Evolutionary conservation across 2,329 filamentous ascomycete species (phyloP).

Genomic region (Arthrobotrys sphaeroides): DNA sequence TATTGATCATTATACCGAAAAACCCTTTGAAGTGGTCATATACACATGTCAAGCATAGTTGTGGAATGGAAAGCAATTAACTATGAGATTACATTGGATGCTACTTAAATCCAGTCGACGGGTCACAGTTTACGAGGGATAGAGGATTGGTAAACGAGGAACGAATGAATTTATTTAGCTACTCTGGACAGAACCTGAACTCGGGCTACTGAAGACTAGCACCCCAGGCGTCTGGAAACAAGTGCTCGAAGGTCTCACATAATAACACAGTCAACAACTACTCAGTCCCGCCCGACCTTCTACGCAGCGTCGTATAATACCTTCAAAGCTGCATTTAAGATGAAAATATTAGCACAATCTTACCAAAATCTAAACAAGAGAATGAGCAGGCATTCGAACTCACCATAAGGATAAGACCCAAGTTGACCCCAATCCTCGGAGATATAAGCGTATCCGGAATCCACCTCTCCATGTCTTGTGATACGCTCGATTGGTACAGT

Average conservation of each 20-base stretch:
- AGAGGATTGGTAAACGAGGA: background rate
- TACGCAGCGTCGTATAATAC: slow-evolving; percentile 34
- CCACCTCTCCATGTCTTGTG: slow-evolving; percentile 18
- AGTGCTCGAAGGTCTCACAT: background rate
- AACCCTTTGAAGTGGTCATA: background rate
- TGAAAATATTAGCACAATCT: slow-evolving; percentile 2
- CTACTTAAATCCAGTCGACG: too few species aligned
- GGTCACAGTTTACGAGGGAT: background rate
- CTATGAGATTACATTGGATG: background rate
- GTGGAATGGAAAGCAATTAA: slow-evolving; percentile 8
- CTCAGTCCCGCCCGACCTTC: background rate
- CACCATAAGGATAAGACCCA: slow-evolving; percentile 43
- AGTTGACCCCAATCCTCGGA: slow-evolving; percentile 52
- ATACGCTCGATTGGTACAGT: slow-evolving; percentile 63
- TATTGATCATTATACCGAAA: background rate
- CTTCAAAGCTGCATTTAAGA: slow-evolving; percentile 39
- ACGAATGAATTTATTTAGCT: slow-evolving; percentile 8
- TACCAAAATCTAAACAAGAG: background rate
- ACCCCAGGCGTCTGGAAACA: too few species aligned
- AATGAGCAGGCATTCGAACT: background rate
- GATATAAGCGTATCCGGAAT: slow-evolving; percentile 35
- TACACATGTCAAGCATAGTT: slow-evolving; percentile 12
- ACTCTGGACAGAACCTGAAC: background rate
- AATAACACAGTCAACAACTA: slow-evolving; percentile 9
- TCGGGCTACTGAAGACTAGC: too few species aligned